Base-by-base conservation (phyloP, 2,329 filamentous ascomycete species). In the Calonectria leucothoes region DNA sequence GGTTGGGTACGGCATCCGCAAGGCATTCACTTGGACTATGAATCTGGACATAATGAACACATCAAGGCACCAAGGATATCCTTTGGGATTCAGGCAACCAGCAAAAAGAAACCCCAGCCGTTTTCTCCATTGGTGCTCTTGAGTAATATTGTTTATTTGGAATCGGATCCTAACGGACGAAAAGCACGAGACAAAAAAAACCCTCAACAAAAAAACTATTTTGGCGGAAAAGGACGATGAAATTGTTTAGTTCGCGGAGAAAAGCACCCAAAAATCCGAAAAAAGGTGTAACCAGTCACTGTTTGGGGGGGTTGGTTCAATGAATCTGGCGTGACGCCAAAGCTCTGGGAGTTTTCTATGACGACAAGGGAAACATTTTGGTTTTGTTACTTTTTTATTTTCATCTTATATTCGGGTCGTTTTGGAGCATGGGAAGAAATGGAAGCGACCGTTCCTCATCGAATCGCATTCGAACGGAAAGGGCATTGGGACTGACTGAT, bases 381-480 rank as follows among this genome's bases (percentile, higher is more conserved):
- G 7, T 33, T 31, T 55, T 52, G 15, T 31, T 52, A 20, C n/a
- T 31, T 5, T 52, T 39, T 65, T 57, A 35, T 59, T 48, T 15
- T 48, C 11, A 17, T 49, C 33, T 51, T 52, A 52, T 29, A 37
- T 51, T 37, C 33, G 65, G 72, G 65, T 52, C 42, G 72, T 69
- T 39, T 66, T 33, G 77, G 75, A 78, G 72, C 76, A 80, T 73
- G 61, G 71, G 73, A 75, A 75, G 76, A 75, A 73, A 66, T 63
- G 63, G 61, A 55, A 71, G 75, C 78, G 76, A 77, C 70, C 74
- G 63, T 74, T 69, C 75, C 73, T 64, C 76, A 65, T 73, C 61
- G 71, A 70, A 77, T 79, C 77, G 69, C 72, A 78, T 79, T 79
- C 71, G 71, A 74, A 74, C 63, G 74, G 68, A 71, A 72, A 69